phyloP scores from a whole-genome alignment of 1,139 yeast genomes.

The Candida frijolesensis region DNA sequence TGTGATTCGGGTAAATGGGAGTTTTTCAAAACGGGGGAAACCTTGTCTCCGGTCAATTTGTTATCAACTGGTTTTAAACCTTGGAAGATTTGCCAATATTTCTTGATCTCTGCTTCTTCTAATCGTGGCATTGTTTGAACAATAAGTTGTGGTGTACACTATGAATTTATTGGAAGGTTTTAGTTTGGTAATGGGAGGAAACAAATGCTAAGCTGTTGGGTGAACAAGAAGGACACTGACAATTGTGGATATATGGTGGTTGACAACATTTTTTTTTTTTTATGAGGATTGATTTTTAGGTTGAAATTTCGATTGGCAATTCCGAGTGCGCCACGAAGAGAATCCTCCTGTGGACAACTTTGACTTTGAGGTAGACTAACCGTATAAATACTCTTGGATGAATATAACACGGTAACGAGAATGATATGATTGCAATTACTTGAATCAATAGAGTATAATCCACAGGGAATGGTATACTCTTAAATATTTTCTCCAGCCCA shows the following conservation, averaged over 20 bases:
- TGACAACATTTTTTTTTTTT: not conserved
- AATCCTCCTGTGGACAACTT: too few species aligned
- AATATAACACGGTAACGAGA: too few species aligned
- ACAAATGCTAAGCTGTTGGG: not conserved
- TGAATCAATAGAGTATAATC: too few species aligned
- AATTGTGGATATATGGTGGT: too few species aligned
- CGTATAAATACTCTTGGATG: too few species aligned
- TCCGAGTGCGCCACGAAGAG: not conserved
- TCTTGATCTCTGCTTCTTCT: slow-evolving; percentile 93
- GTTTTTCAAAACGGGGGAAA: slow-evolving; percentile 84
- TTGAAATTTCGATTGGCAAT: not conserved
- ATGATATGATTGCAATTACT: too few species aligned
- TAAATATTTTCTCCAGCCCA: too few species aligned
- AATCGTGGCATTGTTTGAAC: slow-evolving; percentile 53
- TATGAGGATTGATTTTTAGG: not conserved
- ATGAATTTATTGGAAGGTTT: not conserved
- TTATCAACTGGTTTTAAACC: slow-evolving; percentile 82
- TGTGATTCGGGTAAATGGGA: slow-evolving; percentile 78
- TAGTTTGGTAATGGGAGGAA: too few species aligned
- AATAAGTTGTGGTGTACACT: not conserved
- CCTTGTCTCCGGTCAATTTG: slow-evolving; percentile 81
- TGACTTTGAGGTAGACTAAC: too few species aligned
- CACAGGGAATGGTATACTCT: too few species aligned
- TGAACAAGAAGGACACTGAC: not conserved
- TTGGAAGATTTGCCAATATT: slow-evolving; percentile 95